phyloP scores from a whole-genome alignment of 192 early-diverging fungal species.

The Neocallimastix lanati region DNA sequence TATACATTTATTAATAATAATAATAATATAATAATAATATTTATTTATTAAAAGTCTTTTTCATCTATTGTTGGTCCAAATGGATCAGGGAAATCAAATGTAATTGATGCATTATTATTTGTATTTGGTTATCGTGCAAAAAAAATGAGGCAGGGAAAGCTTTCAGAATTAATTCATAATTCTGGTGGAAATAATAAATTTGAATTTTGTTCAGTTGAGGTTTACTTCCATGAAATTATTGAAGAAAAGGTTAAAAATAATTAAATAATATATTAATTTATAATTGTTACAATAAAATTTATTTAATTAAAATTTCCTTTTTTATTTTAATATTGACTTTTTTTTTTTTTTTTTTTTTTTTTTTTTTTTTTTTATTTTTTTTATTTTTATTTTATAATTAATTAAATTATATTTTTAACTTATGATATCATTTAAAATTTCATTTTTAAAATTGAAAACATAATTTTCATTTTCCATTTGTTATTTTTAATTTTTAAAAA shows the following conservation, averaged over 20 bases:
- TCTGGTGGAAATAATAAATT: constrained; percentile 57
- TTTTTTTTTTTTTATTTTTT: not conserved
- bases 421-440: no score
- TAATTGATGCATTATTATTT: constrained; percentile 91
- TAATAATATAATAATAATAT: no score
- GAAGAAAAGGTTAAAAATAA: constrained; percentile 38
- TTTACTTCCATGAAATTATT: constrained; percentile 82
- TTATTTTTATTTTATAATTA: not conserved
- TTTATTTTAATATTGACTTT: no score
- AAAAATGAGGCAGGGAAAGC: constrained; percentile 91
- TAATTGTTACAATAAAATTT: no score
- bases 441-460: no score
- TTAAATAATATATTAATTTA: no score
- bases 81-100: constrained; percentile 95
- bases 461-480: no score
- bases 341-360: not conserved
- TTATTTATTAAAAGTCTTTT: constrained; percentile 59
- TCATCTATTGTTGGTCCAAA: constrained; percentile 85
- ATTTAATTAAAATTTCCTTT: no score
- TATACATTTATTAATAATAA: no score
- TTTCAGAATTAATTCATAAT: constrained; percentile 88
- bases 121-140: constrained; percentile 96
- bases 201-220: constrained; percentile 64
- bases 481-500: no score
- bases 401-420: not conserved